phyloP scores from a whole-genome alignment of 805 yeast genomes.

The Komagataella kurtzmanii region DNA sequence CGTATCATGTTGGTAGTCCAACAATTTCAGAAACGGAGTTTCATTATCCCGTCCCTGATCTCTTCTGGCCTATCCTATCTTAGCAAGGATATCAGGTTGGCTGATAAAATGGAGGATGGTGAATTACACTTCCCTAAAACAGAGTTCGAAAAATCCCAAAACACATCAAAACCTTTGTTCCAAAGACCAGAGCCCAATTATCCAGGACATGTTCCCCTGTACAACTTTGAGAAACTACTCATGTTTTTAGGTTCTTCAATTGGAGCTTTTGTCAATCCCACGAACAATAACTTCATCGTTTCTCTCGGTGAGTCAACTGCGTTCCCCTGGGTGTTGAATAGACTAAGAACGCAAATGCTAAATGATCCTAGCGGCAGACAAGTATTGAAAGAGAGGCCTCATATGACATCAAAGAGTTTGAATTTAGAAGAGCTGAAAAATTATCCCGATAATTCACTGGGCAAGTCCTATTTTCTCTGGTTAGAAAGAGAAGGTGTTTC shows the following conservation, averaged over 20 bases:
- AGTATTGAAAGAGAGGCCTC: constrained; percentile 66
- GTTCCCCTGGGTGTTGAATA: constrained; percentile 46
- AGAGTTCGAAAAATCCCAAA: constrained; percentile 14
- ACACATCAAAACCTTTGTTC: constrained; percentile 19
- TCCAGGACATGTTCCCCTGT: constrained; percentile 72
- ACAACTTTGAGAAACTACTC: constrained; percentile 42
- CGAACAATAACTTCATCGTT: constrained; percentile 59
- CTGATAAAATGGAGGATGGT: constrained; percentile 45
- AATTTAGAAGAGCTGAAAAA: constrained; percentile 44
- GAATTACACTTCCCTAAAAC: constrained; percentile 25
- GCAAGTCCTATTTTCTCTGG: constrained; percentile 73
- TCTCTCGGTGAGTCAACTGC: constrained; percentile 90
- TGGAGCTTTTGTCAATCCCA: constrained; percentile 69
- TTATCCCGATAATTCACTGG: constrained; percentile 61
- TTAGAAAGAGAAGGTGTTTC: constrained; percentile 76
- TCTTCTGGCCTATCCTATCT: constrained; percentile 2
- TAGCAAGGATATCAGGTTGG: constrained; percentile 36
- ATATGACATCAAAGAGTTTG: constrained; percentile 64
- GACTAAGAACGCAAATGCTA: constrained; percentile 63
- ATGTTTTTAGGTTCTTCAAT: constrained; percentile 64
- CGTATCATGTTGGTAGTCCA: not conserved
- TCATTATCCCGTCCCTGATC: not conserved
- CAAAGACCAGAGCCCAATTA: constrained; percentile 32
- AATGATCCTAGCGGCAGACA: constrained; percentile 63
- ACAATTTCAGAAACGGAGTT: not conserved